phyloP scores from a whole-genome alignment of 1,284 basidiomycete genomes.

The Ustilago shanxiensis region DNA sequence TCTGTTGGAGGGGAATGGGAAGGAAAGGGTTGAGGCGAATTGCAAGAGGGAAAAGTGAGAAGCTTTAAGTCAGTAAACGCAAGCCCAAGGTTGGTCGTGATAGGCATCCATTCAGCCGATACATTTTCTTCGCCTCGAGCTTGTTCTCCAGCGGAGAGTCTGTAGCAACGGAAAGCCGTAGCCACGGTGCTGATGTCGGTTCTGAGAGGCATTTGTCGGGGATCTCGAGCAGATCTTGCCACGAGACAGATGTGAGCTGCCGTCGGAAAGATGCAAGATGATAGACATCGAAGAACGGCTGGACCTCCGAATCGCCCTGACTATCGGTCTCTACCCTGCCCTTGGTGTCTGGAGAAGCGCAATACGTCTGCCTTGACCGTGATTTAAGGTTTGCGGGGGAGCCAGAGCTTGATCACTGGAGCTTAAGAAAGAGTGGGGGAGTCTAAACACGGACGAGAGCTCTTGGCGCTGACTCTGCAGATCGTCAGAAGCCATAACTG shows the following conservation, averaged over 20 bases:
- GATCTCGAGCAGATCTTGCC: neutral
- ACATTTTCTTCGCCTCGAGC: neutral
- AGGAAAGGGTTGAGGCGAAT: no score
- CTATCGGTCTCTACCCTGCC: neutral
- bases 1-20: slow-evolving; percentile 6
- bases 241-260: neutral
- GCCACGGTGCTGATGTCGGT: neutral
- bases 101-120: slow-evolving; percentile 5
- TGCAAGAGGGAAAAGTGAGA: neutral
- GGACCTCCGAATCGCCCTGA: neutral
- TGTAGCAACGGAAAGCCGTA: slow-evolving; percentile 1
- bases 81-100: slow-evolving; percentile 4
- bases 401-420: slow-evolving; percentile 20
- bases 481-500: neutral
- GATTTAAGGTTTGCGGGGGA: slow-evolving; percentile 7
- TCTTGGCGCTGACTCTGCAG: neutral
- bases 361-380: neutral
- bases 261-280: neutral
- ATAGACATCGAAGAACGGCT: slow-evolving; percentile 11
- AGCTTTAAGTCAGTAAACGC: slow-evolving; percentile 19
- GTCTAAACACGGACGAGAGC: neutral
- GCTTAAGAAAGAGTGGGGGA: slow-evolving; percentile 8
- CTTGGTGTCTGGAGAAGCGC: slow-evolving; percentile 11
- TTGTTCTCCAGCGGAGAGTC: neutral
- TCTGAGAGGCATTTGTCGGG: neutral